Evolutionary conservation across 805 yeast species (phyloP).

Genomic region (Priceomyces fermenticarens): DNA sequence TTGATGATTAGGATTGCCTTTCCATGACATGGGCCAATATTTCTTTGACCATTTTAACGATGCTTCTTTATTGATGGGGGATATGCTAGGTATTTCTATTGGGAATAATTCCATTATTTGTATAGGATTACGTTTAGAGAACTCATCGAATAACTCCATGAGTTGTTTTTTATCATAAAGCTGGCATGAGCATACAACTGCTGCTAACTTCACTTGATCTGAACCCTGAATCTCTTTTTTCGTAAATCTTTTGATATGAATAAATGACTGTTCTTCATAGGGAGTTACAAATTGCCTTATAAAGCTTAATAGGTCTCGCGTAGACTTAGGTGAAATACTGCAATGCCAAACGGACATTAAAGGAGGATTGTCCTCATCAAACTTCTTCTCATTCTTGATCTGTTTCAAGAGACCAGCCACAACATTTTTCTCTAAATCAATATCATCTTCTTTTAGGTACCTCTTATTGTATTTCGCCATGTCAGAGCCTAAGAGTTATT

Average conservation of each 20-base stretch:
- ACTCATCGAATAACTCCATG: conserved; percentile 15
- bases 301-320: conserved; percentile 23
- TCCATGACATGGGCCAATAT: conserved; percentile 92
- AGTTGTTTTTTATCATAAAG: conserved; percentile 20
- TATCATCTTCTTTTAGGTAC: conserved; percentile 18
- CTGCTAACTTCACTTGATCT: conserved; percentile 20
- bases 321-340: conserved; percentile 36
- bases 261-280: conserved; percentile 22
- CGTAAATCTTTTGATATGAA: conserved; percentile 55
- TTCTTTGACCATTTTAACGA: conserved; percentile 60
- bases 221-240: conserved; percentile 19
- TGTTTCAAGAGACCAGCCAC: conserved; percentile 47
- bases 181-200: conserved; percentile 48
- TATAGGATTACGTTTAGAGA: conserved; percentile 8
- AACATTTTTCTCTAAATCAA: conserved; percentile 46
- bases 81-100: conserved; percentile 50
- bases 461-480: conserved; percentile 4
- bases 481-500: background rate
- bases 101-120: conserved; percentile 10
- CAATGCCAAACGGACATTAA: conserved; percentile 48
- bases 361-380: conserved; percentile 18
- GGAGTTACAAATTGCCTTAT: conserved; percentile 25
- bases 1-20: conserved; percentile 83
- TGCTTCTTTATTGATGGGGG: conserved; percentile 72
- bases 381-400: conserved; percentile 24